Percentiles rank a stretch among this genome's conserved stretches.
These are phyloP conservation scores for Selaginella tamariscina DNA, from an alignment of 75 land plant genomes.

Conservation along the genomic window DNA sequence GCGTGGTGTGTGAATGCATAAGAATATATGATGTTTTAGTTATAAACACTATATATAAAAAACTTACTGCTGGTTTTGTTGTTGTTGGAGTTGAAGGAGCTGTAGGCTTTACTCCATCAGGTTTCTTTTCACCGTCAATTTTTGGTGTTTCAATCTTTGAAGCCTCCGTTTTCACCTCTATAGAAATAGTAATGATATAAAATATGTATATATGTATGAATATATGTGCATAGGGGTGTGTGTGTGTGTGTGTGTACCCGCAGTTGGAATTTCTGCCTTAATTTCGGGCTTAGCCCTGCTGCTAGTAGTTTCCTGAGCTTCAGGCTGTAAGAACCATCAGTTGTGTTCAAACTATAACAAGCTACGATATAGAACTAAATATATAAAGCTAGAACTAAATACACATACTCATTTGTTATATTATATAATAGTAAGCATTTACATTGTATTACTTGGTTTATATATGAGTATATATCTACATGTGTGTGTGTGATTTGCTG, in stretches of 20 bases:
- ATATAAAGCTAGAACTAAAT: too few relatives aligned
- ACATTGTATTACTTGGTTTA: too few relatives aligned
- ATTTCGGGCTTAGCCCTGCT: conserved; percentile 28
- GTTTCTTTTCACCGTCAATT: conserved; percentile 3
- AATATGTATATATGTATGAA: conserved; percentile 29
- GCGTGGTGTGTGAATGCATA: background rate
- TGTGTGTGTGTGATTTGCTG: background rate
- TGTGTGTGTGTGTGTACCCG: conserved; percentile 32
- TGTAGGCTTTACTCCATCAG: conserved; percentile 5
- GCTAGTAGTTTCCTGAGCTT: conserved; percentile 19
- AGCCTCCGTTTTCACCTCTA: conserved; percentile 21
- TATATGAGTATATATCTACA: too few relatives aligned
- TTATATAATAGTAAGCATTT: too few relatives aligned
- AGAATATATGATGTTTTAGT: too few relatives aligned
- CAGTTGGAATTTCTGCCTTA: conserved; percentile 22
- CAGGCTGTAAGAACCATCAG: conserved; percentile 3
- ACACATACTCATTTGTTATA: too few relatives aligned
- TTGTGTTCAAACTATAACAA: too few relatives aligned
- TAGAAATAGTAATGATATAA: conserved; percentile 15
- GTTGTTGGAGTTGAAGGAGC: background rate
- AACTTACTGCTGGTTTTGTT: background rate
- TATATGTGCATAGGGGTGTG: too few relatives aligned
- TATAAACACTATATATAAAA: background rate
- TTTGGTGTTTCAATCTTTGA: conserved; percentile 5
- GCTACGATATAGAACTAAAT: too few relatives aligned